A percentile compares a stretch with the other conserved stretches of the same genome.
These are phyloP conservation scores for Syzygium oleosum DNA, from an alignment of 345 rosid genomes.

Conservation along the genomic window DNA sequence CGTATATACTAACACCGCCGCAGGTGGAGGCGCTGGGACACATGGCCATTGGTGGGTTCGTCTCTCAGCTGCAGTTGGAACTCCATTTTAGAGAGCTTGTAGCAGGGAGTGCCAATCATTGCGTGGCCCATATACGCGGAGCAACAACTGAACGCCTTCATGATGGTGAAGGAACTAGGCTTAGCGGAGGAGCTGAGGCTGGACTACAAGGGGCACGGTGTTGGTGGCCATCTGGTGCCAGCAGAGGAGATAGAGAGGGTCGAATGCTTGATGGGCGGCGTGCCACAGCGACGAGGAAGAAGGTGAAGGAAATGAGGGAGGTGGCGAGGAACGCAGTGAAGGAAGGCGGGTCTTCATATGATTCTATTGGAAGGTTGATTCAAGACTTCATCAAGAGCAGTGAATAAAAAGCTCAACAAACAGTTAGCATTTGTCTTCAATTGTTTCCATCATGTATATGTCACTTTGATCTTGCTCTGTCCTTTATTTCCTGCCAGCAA, in stretches of 20 bases:
- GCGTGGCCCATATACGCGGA: conserved; percentile 44
- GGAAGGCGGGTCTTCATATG: conserved; percentile 30
- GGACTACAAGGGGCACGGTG: conserved; percentile 2
- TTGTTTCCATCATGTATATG: neutral
- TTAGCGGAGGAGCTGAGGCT: conserved; percentile 24
- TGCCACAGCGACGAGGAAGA: conserved; percentile 8
- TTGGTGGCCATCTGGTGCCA: conserved; percentile 2
- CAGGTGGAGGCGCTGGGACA: conserved; percentile 27
- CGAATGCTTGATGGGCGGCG: conserved; percentile 16
- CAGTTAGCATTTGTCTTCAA: neutral
- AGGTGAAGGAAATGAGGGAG: conserved; percentile 16
- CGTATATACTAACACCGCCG: neutral
- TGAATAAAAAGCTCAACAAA: neutral
- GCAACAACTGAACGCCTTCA: conserved; percentile 40
- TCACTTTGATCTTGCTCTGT: neutral
- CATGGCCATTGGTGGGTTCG: conserved; percentile 24
- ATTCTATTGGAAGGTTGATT: conserved; percentile 12
- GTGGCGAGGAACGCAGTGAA: conserved; percentile 11
- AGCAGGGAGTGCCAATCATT: conserved; percentile 33
- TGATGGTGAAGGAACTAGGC: conserved; percentile 33
- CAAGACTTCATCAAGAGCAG: conserved; percentile 11
- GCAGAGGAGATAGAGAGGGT: conserved; percentile 26
- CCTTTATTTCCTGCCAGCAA: neutral
- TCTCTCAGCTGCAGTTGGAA: conserved; percentile 50
- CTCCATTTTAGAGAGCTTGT: conserved; percentile 30